Base-by-base conservation (phyloP, 257 asterid genomes). In the Gentiana straminea region DNA sequence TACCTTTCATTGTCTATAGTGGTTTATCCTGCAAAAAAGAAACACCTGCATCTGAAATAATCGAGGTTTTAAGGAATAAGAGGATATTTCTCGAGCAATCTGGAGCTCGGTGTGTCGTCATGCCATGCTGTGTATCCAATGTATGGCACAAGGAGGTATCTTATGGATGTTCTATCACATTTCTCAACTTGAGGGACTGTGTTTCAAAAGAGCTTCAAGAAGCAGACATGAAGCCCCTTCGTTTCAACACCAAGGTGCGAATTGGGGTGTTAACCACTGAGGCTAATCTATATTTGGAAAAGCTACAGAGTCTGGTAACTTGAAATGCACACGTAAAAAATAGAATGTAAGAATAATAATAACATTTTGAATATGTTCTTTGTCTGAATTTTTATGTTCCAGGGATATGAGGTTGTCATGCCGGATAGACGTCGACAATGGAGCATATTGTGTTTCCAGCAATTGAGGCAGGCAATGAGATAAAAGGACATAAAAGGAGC, bases 321-420 rank as follows among this genome's bases (percentile, higher is more conserved):
- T 32, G 33, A 36, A 49, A 8, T 38, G 33, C 48, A 37, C 12
- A 13, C 36, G 7, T 13, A 35, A 44, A 8, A 0, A 35, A 33
- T 52, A 1, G 4, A 5, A 51, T 1, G 36, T 36, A 37, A 13
- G 41, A 32, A 41, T 2, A 32, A 52, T 3, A 37, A 5, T 43
- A 7, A 43, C 7, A 53, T 44, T 1, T 41, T 4, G 1, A 12
- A 13, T 34, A 13, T 50, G 33, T 37, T 33, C 15, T 13, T 38
- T n/a, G 47, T 32, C 12, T 49, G 1, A 8, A 12, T 53, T 2
- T 12, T 32, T 34, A 6, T 39, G 33, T 34, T 57, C 6, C 57
- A 71, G 76, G 72, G 69, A 0, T 66, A 61, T 54, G 76, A 71
- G 47, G 68, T 54, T 52, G 72, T 71, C 44, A 44, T 66, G 51